These are phyloP conservation scores for Hypomyces rosellus DNA, from an alignment of 2,329 filamentous ascomycete species.

Conservation along the genomic window DNA sequence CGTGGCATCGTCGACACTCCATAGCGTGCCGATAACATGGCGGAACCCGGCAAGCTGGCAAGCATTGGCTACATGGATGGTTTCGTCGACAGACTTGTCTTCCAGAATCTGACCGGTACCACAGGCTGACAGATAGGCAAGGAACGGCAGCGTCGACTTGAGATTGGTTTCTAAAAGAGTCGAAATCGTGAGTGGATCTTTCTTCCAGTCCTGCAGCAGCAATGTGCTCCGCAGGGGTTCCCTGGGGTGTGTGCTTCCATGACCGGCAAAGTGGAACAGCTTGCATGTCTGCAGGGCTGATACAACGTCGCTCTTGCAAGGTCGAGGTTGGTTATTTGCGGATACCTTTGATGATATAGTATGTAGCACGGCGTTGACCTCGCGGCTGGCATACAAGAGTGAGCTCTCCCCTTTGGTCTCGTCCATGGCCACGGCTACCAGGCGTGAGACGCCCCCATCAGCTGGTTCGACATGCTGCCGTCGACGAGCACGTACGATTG, in stretches of 20 bases:
- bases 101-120: too few species aligned
- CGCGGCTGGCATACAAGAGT: conserved; percentile 15
- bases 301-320: conserved; percentile 17
- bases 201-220: too few species aligned
- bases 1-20: too few species aligned
- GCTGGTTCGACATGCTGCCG: background rate
- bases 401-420: background rate
- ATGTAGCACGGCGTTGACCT: conserved; percentile 13
- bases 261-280: conserved; percentile 38
- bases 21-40: too few species aligned
- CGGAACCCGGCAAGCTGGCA: too few species aligned
- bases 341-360: conserved; percentile 3
- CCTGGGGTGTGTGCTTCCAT: conserved; percentile 18
- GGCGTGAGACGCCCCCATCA: background rate
- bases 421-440: conserved; percentile 26
- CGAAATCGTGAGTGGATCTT: too few species aligned
- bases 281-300: conserved; percentile 17
- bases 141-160: too few species aligned
- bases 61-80: too few species aligned
- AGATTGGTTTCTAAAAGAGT: too few species aligned
- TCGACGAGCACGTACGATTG: conserved; percentile 20
- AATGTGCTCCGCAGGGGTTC: background rate
- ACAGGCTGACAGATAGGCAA: too few species aligned
- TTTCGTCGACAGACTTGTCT: too few species aligned
- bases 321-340: background rate